Conservation (phyloP, 345 rosid genomes). For the Eucalyptus urophylla region DNA sequence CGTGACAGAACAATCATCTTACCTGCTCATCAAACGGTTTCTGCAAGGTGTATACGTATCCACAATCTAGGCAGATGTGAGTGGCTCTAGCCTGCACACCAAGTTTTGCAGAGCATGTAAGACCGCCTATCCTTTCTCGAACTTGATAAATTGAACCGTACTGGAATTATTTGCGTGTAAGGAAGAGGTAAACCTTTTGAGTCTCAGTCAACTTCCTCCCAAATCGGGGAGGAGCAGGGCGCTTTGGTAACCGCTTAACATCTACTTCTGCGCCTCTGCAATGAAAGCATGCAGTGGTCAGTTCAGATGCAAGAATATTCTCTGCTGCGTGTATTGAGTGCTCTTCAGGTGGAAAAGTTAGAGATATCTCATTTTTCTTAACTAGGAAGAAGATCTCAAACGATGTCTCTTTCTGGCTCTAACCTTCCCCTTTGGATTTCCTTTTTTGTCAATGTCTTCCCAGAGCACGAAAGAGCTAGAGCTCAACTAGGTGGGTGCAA, state of each 20-base stretch:
- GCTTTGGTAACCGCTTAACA: slow-evolving; percentile 74
- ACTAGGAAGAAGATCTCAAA: neutral
- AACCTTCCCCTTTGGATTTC: neutral
- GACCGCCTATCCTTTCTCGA: neutral
- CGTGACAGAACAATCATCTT: neutral
- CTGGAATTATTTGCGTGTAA: neutral
- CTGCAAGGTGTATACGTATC: slow-evolving; percentile 64
- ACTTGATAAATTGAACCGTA: neutral
- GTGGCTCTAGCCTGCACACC: slow-evolving; percentile 71
- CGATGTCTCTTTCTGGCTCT: neutral
- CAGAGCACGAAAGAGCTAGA: neutral
- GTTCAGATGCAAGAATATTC: neutral
- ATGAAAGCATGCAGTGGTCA: neutral
- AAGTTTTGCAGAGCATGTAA: neutral
- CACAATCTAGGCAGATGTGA: slow-evolving; percentile 95
- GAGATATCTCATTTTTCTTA: neutral
- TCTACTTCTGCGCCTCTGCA: slow-evolving; percentile 84
- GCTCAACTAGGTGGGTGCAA: neutral
- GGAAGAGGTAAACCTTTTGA: slow-evolving; percentile 41
- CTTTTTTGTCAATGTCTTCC: neutral
- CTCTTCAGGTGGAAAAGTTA: neutral
- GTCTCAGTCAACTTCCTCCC: slow-evolving; percentile 87
- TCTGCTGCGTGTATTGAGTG: neutral
- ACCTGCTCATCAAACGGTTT: slow-evolving; percentile 91
- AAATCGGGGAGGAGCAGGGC: slow-evolving; percentile 96